Base-by-base conservation (phyloP, 2,329 filamentous ascomycete genomes). In the Biscogniauxia marginata region DNA sequence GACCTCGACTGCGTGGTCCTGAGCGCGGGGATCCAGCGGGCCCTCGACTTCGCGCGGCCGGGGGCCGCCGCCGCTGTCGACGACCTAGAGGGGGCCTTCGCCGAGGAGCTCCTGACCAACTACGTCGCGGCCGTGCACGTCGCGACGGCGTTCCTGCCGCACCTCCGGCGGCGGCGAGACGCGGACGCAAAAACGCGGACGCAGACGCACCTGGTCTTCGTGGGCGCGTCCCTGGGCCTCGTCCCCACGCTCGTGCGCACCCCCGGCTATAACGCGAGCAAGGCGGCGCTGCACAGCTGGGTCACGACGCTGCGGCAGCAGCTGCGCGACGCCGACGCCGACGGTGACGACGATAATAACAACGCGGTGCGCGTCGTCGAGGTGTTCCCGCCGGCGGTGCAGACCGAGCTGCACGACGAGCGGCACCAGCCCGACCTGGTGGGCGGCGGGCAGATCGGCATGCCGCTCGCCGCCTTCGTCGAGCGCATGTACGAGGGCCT, bases 1-100 rank as follows among this genome's bases (percentile, higher is more conserved):
- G 76, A 79, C 53, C 73, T 84, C 34, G 81, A 83, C 65, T 74
- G 75, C 54, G 62, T 84, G 16, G 72, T 84, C 46, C 67, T 83
- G 46, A 83, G 83, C 64, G 74, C 79, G 4, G 80, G 79, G 9
- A 70, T 79, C 21, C 78, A 83, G 65, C 70, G 70, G n/a, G 58
- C 62, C 0, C 71, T 75, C 60, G 69, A 80, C 61, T 77, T 82
- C 58, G 65, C 71, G 8, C 65, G 72, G 21, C 79, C 79, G 7
- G 70, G 70, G 5, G 73, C 67, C 4, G 73, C 81, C 18, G 67
- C 54, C 66, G 24, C 24, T 25, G n/a, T n/a, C n/a, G n/a, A n/a
- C n/a, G n/a, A n/a, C 30, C 30, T 34, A 3, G 30, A 80, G 6
- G 49, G 57, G 1, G 34, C 58, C 1, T 71, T 81, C 51, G 64